Conservation (phyloP, 352 stramenopile genomes). For the Phytopythium sindhum region DNA sequence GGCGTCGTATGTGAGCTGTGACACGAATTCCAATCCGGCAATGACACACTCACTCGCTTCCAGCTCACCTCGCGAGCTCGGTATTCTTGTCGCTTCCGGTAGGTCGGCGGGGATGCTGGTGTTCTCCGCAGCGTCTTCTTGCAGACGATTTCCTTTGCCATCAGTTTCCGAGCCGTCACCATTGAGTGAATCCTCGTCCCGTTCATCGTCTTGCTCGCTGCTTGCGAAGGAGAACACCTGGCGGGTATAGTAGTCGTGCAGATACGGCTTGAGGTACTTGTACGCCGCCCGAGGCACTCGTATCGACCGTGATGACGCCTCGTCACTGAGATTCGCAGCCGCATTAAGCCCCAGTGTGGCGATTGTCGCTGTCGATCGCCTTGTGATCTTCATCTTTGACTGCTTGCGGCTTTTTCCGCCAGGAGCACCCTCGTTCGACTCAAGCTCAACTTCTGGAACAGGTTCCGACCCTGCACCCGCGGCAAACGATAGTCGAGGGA, state of each 20-base stretch:
- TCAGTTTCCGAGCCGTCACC: neutral
- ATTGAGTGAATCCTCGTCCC: neutral
- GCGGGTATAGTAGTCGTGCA: slow-evolving; percentile 62
- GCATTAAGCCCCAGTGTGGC: neutral
- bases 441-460: neutral
- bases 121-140: neutral
- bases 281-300: slow-evolving; percentile 11
- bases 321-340: neutral
- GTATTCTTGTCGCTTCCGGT: neutral
- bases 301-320: neutral
- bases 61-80: neutral
- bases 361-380: neutral
- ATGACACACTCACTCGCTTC: slow-evolving; percentile 3
- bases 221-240: slow-evolving; percentile 51
- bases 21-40: slow-evolving; percentile 22
- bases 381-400: neutral
- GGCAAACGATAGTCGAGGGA: neutral
- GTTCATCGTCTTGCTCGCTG: slow-evolving; percentile 7
- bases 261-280: slow-evolving; percentile 38
- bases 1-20: slow-evolving; percentile 23
- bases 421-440: neutral
- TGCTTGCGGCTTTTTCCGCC: neutral
- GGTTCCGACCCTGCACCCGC: neutral
- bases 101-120: neutral
- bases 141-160: neutral